Conservation (phyloP, 768 basidiomycete genomes). For the Termitomyces sp. region DNA sequence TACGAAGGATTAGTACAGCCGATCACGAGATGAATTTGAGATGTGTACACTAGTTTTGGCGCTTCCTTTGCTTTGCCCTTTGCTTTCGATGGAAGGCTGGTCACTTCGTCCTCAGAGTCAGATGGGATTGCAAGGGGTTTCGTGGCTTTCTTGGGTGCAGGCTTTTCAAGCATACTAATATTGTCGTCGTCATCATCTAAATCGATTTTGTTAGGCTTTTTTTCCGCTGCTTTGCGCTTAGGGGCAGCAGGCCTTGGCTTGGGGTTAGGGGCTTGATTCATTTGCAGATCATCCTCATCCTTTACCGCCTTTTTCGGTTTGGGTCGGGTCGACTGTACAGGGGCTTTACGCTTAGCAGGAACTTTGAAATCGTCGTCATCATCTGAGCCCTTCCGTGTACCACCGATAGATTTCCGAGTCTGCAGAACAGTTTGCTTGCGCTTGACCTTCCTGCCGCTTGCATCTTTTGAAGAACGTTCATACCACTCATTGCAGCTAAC, state of each 20-base stretch:
- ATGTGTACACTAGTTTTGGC: conserved; percentile 9
- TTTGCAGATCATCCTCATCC: conserved; percentile 24
- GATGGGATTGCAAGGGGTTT: conserved; percentile 23
- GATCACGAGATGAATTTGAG: no score
- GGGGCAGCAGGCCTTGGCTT: conserved; percentile 12
- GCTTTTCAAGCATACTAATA: conserved; percentile 10
- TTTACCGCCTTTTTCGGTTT: conserved; percentile 28
- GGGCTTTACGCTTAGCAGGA: conserved; percentile 38
- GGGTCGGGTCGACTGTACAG: conserved; percentile 23
- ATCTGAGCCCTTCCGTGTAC: conserved; percentile 27
- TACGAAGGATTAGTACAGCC: neutral
- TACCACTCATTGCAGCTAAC: conserved; percentile 47
- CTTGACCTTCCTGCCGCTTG: conserved; percentile 47
- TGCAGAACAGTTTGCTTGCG: conserved; percentile 43
- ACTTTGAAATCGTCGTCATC: conserved; percentile 49
- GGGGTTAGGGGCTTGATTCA: conserved; percentile 18
- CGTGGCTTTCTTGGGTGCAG: conserved; percentile 16
- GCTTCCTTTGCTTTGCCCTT: conserved; percentile 14
- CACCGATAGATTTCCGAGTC: conserved; percentile 49
- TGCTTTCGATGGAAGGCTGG: conserved; percentile 16
- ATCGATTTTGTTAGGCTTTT: conserved; percentile 18
- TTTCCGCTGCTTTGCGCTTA: conserved; percentile 22
- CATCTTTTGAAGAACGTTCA: conserved; percentile 35
- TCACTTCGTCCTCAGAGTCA: conserved; percentile 28
- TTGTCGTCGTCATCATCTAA: conserved; percentile 17